Conservation (phyloP, 352 stramenopile genomes). For the Peronosclerospora sorghi region DNA sequence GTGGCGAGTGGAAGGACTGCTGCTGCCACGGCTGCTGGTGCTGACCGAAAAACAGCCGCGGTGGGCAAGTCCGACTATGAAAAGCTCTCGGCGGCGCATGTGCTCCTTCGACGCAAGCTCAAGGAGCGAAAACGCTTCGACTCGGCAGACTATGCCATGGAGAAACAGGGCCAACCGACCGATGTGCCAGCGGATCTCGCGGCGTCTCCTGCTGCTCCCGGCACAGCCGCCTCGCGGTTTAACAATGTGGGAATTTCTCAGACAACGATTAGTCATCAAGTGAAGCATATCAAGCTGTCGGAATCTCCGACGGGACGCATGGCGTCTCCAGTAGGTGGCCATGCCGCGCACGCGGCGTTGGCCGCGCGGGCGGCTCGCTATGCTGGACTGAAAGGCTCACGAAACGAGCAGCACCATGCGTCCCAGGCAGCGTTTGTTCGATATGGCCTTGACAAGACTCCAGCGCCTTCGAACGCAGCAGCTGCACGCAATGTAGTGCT, state of each 20-base stretch:
- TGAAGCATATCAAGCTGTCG: conserved; percentile 76
- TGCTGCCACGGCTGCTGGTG: conserved; percentile 1
- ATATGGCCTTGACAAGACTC: conserved; percentile 17
- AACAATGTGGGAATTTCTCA: conserved; percentile 1
- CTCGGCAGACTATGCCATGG: conserved; percentile 70
- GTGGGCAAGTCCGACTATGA: conserved; percentile 35
- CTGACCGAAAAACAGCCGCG: background rate
- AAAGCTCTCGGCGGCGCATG: conserved; percentile 50
- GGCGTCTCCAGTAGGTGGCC: conserved; percentile 10
- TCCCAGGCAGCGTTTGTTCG: conserved; percentile 13
- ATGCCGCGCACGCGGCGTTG: conserved; percentile 17
- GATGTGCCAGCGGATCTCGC: conserved; percentile 16
- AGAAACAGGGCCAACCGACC: conserved; percentile 30
- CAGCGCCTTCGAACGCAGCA: conserved; percentile 21
- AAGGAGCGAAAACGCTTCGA: conserved; percentile 78
- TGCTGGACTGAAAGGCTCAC: conserved; percentile 8
- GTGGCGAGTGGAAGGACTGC: background rate
- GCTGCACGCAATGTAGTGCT: conserved; percentile 50
- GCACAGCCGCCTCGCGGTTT: background rate
- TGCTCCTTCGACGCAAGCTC: conserved; percentile 71
- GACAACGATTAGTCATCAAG: conserved; percentile 40
- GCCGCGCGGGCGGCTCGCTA: conserved; percentile 13
- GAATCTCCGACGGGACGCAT: conserved; percentile 22
- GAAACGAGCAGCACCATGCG: background rate
- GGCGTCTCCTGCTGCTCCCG: conserved; percentile 1